A percentile compares a stretch with the other conserved stretches of the same genome.
Evolutionary conservation across 192 early-diverging fungal species (phyloP).

Genomic region (Lunasporangiospora selenospora): DNA sequence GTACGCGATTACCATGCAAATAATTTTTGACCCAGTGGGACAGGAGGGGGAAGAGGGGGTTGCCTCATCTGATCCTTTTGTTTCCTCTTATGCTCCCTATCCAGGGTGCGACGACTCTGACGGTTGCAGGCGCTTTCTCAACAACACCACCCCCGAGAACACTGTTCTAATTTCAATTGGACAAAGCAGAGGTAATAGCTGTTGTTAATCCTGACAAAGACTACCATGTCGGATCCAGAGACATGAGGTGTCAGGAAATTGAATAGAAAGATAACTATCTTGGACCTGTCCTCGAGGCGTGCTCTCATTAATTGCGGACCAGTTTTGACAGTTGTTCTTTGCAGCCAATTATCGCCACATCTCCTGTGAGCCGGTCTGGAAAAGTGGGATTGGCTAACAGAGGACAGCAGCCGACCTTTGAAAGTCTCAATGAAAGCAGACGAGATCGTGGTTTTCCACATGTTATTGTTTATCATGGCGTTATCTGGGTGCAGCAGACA

Average conservation of each 20-base stretch:
- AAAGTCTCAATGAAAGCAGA: no score
- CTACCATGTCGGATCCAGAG: conserved; percentile 15
- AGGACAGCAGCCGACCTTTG: conserved; percentile 2
- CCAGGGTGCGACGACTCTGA: conserved; percentile 7
- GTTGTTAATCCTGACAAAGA: conserved; percentile 8
- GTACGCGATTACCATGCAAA: no score
- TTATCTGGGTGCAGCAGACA: no score
- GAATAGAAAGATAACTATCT: conserved; percentile 10
- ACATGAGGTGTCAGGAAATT: conserved; percentile 18
- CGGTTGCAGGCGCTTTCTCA: conserved; percentile 14
- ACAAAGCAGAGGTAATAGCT: conserved; percentile 2
- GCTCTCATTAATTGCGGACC: conserved; percentile 8
- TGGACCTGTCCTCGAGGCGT: conserved; percentile 5
- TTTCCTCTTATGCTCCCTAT: conserved; percentile 13
- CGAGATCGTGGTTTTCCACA: no score
- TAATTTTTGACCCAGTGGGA: background rate
- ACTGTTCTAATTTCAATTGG: conserved; percentile 13
- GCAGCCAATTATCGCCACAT: conserved; percentile 24
- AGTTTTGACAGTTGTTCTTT: conserved; percentile 7
- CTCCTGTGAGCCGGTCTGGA: conserved; percentile 3
- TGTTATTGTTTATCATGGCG: no score
- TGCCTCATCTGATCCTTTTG: no score
- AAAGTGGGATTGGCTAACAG: background rate
- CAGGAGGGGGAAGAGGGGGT: background rate
- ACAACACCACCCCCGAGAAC: conserved; percentile 9